Base-by-base conservation (phyloP, 257 asterid species). In the Gentiana dahurica region DNA sequence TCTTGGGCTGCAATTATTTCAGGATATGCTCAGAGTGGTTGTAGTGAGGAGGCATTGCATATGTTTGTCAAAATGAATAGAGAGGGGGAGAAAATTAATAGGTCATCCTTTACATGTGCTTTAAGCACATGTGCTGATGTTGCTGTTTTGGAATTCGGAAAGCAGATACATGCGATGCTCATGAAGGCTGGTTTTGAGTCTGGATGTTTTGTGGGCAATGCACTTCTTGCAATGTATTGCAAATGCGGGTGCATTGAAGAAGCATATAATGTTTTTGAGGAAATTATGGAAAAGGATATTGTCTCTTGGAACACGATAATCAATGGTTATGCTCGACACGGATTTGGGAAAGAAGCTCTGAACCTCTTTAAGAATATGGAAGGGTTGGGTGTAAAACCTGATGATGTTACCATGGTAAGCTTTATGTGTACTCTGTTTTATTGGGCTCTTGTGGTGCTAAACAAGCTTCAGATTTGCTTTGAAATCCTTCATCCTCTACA, bases 1-100 rank as follows among this genome's bases (percentile, higher is more conserved):
- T 84, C 97, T 36, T 89, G 96, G 94, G 95, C 98, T 7, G 95
- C 98, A 46, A 91, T 91, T 63, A 87, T 87, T 61, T 83, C 86
- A 12, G 94, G 90, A 36, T 79, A 91, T 75, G 80, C 78, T 67
- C 98, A 87, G 72, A 68, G 79, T 59, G 90, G 88, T 48, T 79
- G 79, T 2, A 74, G 84, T 5, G 93, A 85, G 53, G 81, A 73
- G 55, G 94, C 93, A 33, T 62, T 91, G 11, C 68, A 10, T 54
- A 59, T 91, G 76, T 85, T 87, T 66, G 65, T 75, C 34, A 71
- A 72, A 43, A 82, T 83, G 94, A 69, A 70, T 54, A 83, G 93
- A 61, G 75, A 68, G 32, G 95, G 87, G 41, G 94, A 79, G 71
- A 70, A 69, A 64, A 64, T 85, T 52, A 87, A 85, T 64, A 66